A percentile compares a stretch with the other conserved stretches of the same genome.
Conservation (phyloP, 106 monocot species). For the Phalaenopsis equestris region DNA sequence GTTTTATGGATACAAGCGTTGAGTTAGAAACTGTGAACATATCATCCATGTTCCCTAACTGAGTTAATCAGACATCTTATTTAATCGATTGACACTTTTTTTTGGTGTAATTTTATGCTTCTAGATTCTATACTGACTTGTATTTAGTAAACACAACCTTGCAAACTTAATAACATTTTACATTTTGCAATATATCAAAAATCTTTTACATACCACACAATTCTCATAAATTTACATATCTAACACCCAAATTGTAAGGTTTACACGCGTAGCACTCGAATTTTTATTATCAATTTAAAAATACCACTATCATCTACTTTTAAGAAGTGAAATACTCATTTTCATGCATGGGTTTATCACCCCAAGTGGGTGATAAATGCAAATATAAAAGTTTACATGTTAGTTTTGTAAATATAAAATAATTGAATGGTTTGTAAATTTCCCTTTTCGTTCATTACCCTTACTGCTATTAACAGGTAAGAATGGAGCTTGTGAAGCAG, state of each 20-base stretch:
- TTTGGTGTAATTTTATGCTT: not conserved
- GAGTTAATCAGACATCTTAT: not conserved
- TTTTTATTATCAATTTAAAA: too few relatives aligned
- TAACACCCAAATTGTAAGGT: too few relatives aligned
- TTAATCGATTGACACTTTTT: not conserved
- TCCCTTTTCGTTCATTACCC: not conserved
- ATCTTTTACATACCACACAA: not conserved
- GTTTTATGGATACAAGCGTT: not conserved
- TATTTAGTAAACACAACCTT: not conserved
- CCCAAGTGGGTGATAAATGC: too few relatives aligned
- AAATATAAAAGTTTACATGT: too few relatives aligned
- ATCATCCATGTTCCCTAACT: not conserved
- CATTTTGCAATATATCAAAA: not conserved
- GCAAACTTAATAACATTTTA: not conserved
- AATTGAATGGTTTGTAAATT: too few relatives aligned
- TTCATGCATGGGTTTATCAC: too few relatives aligned
- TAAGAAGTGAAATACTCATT: too few relatives aligned
- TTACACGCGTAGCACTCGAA: too few relatives aligned
- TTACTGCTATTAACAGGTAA: slow-evolving; percentile 42
- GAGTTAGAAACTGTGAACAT: not conserved
- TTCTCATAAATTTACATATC: too few relatives aligned
- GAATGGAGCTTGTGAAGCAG: slow-evolving; percentile 68
- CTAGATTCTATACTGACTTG: not conserved
- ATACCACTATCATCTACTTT: too few relatives aligned
- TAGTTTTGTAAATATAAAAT: too few relatives aligned